These are phyloP conservation scores for Pichia scutulata DNA, from an alignment of 805 yeast species.

Conservation along the genomic window DNA sequence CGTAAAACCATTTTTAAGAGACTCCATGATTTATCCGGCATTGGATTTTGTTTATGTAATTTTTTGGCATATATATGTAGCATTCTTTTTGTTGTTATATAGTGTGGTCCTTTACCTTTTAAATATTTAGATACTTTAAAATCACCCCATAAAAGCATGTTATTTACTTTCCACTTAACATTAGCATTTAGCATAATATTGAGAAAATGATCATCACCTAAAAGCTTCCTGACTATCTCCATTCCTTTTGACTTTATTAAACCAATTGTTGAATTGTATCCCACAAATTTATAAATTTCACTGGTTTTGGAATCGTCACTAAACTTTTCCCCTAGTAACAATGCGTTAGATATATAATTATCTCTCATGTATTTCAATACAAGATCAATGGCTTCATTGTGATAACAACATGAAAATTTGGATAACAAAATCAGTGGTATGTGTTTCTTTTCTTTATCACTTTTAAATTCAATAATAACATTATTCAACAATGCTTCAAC, in stretches of 20 bases:
- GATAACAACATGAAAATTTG: slow-evolving; percentile 10
- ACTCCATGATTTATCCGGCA: slow-evolving; percentile 14
- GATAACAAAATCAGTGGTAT: slow-evolving; percentile 8
- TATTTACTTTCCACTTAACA: slow-evolving; percentile 21
- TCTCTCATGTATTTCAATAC: slow-evolving; percentile 29
- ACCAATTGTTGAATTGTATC: slow-evolving; percentile 31
- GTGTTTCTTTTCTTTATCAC: neutral
- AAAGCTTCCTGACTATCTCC: slow-evolving; percentile 31
- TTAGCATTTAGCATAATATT: slow-evolving; percentile 31
- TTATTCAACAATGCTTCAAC: neutral
- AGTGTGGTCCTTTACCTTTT: neutral
- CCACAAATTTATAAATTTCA: slow-evolving; percentile 8
- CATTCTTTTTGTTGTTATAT: slow-evolving; percentile 11
- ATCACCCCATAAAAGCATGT: slow-evolving; percentile 20
- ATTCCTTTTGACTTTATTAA: slow-evolving; percentile 38
- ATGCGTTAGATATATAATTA: slow-evolving; percentile 28
- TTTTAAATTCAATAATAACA: neutral
- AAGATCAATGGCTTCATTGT: slow-evolving; percentile 35
- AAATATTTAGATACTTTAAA: slow-evolving; percentile 3
- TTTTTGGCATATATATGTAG: slow-evolving; percentile 20
- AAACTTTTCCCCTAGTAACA: slow-evolving; percentile 37
- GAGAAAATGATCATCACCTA: slow-evolving; percentile 36
- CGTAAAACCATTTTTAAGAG: slow-evolving; percentile 11
- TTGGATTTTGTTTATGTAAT: slow-evolving; percentile 16
- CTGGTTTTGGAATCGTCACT: slow-evolving; percentile 23